Base-by-base conservation (phyloP, 2,329 filamentous ascomycete genomes). In the Orbilia oligospora region DNA sequence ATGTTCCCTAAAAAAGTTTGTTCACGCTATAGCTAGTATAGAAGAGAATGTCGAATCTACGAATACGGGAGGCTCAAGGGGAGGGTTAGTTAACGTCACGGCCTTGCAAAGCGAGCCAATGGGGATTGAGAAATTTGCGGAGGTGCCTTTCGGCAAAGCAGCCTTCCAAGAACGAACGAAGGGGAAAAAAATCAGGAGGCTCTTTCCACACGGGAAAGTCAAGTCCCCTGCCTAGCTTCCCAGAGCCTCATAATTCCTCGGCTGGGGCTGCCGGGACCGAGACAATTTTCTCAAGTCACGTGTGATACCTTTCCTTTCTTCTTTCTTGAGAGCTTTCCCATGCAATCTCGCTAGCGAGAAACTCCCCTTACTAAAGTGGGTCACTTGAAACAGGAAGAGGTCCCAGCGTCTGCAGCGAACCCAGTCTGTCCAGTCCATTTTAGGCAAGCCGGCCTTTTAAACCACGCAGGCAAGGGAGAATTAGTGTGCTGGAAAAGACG, bases 331-430 rank as follows among this genome's bases (percentile, higher is more conserved):
- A 36, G 8, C 33, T 36, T 55, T 55, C 27, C 51, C 14, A 9
- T 55, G 27, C 63, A 68, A 68, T 75, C 53, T 75, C 63, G 61
- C 61, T 49, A 73, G 63, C 27, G 41, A 66, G 22, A 55, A 38
- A 24, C 27, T 22, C 30, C 3, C 72, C 66, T 44, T 70, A 49
- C 41, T 58, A 56, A 65, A 77, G 67, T 71, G 67, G 73, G 73
- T 67, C 73, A 53, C 61, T 67, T 78, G 75, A 78, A 78, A 78
- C 75, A 72, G 12, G 63, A 78, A 78, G 75, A 78, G 75, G 75
- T 78, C 75, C 75, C 68, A 78, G 75, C 75, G 75, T 72, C 63
- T 78, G 75, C 75, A 78, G 63, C 46, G 65, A 61, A 65, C 65
- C 58, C 12, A 65, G 66, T 69, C 58, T 12, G 46, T 64, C 56